Evolutionary conservation across 257 asterid species (phyloP).

Genomic region (Jacaranda mimosifolia): DNA sequence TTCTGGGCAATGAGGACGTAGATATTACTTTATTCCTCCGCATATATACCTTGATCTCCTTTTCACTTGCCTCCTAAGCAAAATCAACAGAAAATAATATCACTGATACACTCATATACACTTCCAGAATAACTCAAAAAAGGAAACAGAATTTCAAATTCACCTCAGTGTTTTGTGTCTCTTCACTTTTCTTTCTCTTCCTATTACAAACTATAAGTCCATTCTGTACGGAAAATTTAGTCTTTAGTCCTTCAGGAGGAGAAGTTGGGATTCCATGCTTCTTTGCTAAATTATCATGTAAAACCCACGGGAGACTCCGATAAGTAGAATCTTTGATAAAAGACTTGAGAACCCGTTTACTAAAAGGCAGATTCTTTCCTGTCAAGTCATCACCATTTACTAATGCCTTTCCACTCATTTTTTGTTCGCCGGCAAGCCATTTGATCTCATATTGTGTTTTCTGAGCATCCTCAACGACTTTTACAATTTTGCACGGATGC

Average conservation of each 20-base stretch:
- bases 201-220: constrained; percentile 70
- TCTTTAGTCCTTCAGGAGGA: constrained; percentile 71
- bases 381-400: constrained; percentile 70
- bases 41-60: constrained; percentile 54
- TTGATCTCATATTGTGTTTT: constrained; percentile 70
- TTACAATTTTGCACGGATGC: constrained; percentile 69
- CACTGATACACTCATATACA: constrained; percentile 23
- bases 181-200: constrained; percentile 84
- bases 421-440: constrained; percentile 76
- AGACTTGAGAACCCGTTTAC: constrained; percentile 77
- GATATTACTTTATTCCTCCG: constrained; percentile 47
- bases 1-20: constrained; percentile 35
- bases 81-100: constrained; percentile 36
- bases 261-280: constrained; percentile 73
- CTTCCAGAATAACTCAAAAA: constrained; percentile 28
- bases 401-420: constrained; percentile 57
- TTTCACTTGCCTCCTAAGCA: constrained; percentile 51
- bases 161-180: constrained; percentile 59
- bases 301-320: constrained; percentile 86
- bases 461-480: constrained; percentile 64
- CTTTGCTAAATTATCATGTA: constrained; percentile 82
- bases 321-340: constrained; percentile 93
- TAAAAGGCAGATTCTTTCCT: constrained; percentile 71
- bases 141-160: constrained; percentile 31
- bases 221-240: constrained; percentile 57